Base-by-base conservation (phyloP, 257 asterid genomes). In the Cordia subcordata region DNA sequence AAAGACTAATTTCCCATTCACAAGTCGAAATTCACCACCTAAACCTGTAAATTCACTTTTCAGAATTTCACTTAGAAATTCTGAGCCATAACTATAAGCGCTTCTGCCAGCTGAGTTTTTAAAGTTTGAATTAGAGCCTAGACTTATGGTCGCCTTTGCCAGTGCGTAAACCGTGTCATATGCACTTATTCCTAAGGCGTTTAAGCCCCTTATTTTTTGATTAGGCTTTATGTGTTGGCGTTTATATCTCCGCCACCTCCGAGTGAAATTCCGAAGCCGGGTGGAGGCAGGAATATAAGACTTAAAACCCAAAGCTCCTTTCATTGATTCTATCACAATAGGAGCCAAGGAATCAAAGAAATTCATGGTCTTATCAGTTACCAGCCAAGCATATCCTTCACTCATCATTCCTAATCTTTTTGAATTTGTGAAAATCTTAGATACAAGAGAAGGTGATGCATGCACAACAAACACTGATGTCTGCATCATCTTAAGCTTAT, bases 341-440 rank as follows among this genome's bases (percentile, higher is more conserved):
- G 63, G 53, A 50, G 72, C 75, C 54, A 49, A 21, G 38, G 57
- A 42, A 15, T 62, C 58, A 42, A 72, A 46, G 11, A 60, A 67
- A 49, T 81, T 56, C 80, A 75, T 78, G 55, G 76, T 60, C 62
- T 64, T 75, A 57, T 68, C 70, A 6, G 81, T 81, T 38, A 71
- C 37, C 15, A 81, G 64, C 87, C 87, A 81, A 11, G 72, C 79
- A 63, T 55, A 69, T 32, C 80, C 80, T 53, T 63, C 66, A 58
- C 62, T 59, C 74, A 72, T 62, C 84, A 77, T 69, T 40, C 78
- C 76, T 3, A 81, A 65, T 62, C 18, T 47, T 58, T 71, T 71
- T 1, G 81, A 77, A 38, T 17, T 60, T 38, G 10, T 13, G 60
- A 81, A 71, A 47, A 81, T 62, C 53, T 27, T 71, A 35, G 78